Conservation (phyloP, 1,139 yeast species). For the Magnusiomyces clavatus region DNA sequence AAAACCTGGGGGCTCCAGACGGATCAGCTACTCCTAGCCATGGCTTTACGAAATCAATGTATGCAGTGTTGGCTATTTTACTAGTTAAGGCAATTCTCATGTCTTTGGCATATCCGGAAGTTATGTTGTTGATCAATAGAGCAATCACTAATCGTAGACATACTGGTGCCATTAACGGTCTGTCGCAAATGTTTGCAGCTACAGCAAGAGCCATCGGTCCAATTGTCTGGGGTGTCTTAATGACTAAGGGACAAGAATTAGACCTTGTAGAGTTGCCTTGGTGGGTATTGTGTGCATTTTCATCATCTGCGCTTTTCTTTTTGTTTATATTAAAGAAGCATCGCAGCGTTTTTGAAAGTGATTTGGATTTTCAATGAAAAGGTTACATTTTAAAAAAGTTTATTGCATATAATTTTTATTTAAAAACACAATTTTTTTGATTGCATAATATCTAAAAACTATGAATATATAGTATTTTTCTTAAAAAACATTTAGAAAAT, state of each 20-base stretch:
- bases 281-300: constrained; percentile 37
- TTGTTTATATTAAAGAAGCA: not conserved
- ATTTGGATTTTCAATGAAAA: not conserved
- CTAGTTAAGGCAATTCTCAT: constrained; percentile 18
- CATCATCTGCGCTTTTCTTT: constrained; percentile 12
- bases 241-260: constrained; percentile 41
- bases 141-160: constrained; percentile 26
- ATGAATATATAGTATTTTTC: too few relatives aligned
- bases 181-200: constrained; percentile 37
- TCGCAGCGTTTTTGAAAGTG: not conserved
- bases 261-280: constrained; percentile 46
- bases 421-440: not conserved
- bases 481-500: too few relatives aligned
- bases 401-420: not conserved
- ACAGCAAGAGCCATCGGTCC: constrained; percentile 56
- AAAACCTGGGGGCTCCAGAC: not conserved
- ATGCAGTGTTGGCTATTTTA: constrained; percentile 9
- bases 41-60: not conserved
- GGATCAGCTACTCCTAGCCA: not conserved
- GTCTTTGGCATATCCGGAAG: constrained; percentile 26
- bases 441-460: too few relatives aligned
- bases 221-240: constrained; percentile 48
- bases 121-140: constrained; percentile 28
- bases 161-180: constrained; percentile 30
- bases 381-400: not conserved